These are phyloP conservation scores for Heterobasidion annosum DNA, from an alignment of 1,284 basidiomycete species.

Conservation along the genomic window DNA sequence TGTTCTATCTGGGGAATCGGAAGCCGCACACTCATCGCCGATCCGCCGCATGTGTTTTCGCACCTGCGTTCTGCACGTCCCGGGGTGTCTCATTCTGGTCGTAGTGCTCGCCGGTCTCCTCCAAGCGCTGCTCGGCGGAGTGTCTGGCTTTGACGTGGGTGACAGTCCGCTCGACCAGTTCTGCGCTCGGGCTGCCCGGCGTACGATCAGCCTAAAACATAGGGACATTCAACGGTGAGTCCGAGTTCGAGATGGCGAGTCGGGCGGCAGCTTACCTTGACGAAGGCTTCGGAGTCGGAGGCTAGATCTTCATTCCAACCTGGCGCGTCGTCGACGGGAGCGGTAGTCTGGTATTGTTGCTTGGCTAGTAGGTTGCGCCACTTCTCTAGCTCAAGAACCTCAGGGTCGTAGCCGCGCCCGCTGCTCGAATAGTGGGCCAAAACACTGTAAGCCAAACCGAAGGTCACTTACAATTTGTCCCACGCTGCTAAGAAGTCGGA, in stretches of 20 bases:
- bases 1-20: too few species aligned
- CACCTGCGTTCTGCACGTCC: too few species aligned
- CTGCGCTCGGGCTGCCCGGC: constrained; percentile 7
- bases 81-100: not conserved
- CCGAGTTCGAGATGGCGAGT: not conserved
- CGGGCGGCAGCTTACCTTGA: constrained; percentile 42
- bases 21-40: too few species aligned
- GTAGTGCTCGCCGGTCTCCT: not conserved
- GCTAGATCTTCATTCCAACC: constrained; percentile 73
- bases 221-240: not conserved
- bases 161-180: constrained; percentile 19
- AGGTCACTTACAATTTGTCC: too few species aligned
- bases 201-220: not conserved
- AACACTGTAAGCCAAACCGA: too few species aligned
- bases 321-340: constrained; percentile 48
- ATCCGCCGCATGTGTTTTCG: too few species aligned
- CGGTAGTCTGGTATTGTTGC: constrained; percentile 40
- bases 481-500: too few species aligned
- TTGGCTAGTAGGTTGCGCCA: constrained; percentile 39
- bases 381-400: constrained; percentile 53
- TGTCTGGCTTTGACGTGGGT: constrained; percentile 8
- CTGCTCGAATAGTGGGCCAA: too few species aligned
- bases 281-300: constrained; percentile 53
- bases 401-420: not conserved
- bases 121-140: constrained; percentile 5